A percentile compares a stretch with the other conserved stretches of the same genome.
Evolutionary conservation across 2,329 filamentous ascomycete genomes (phyloP).

Genomic region (Emydomyces testavorans): DNA sequence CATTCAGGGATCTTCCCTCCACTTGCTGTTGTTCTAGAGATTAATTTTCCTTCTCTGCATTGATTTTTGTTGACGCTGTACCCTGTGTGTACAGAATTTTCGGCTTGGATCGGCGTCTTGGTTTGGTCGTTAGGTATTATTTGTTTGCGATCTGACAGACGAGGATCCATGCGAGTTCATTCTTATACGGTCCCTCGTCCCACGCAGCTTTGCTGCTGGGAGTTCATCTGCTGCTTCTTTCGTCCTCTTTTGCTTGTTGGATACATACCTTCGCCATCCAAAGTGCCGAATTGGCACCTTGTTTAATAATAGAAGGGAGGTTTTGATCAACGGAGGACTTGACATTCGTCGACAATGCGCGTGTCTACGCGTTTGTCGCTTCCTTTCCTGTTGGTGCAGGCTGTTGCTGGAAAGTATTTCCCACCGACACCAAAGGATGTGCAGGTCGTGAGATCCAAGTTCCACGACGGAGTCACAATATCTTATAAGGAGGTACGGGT

Average conservation of each 20-base stretch:
- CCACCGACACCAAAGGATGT: slow-evolving; percentile 34
- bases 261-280: neutral
- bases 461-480: slow-evolving; percentile 31
- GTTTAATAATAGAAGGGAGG: neutral
- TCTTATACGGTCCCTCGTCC: neutral
- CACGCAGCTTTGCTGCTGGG: neutral
- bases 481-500: slow-evolving; percentile 37
- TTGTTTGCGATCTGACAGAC: neutral
- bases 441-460: slow-evolving; percentile 33
- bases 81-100: neutral
- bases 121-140: too few relatives aligned
- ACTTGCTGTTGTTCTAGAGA: too few relatives aligned
- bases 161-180: neutral
- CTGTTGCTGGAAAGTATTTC: slow-evolving; percentile 21
- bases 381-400: slow-evolving; percentile 5
- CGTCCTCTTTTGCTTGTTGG: too few relatives aligned
- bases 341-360: slow-evolving; percentile 4
- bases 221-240: neutral
- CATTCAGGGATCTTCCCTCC: neutral
- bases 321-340: neutral
- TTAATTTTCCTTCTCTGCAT: too few relatives aligned
- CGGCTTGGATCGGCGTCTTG: slow-evolving; percentile 2
- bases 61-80: too few relatives aligned
- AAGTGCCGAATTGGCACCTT: neutral
- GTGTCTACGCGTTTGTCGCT: slow-evolving; percentile 5